Evolutionary conservation across 257 asterid genomes (phyloP).

Genomic region (Osmanthus fragrans): DNA sequence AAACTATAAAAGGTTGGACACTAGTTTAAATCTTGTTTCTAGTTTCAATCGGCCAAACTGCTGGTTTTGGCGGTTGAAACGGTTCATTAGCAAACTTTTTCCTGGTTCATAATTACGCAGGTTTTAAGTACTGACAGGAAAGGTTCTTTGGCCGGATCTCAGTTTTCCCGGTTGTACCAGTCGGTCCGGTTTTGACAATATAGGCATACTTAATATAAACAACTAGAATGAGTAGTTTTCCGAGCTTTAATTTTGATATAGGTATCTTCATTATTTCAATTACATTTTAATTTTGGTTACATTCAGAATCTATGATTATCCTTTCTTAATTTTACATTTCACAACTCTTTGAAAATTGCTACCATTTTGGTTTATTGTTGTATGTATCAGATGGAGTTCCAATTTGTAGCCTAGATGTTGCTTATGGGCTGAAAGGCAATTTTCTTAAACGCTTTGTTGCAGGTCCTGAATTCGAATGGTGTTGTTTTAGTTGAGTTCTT

Average conservation of each 20-base stretch:
- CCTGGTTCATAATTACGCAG: too few relatives aligned
- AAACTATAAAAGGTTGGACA: too few relatives aligned
- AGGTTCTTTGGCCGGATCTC: too few relatives aligned
- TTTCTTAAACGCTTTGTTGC: conserved; percentile 21
- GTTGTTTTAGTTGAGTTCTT: conserved; percentile 89
- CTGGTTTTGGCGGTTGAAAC: too few relatives aligned
- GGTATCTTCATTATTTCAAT: not conserved
- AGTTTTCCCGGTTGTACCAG: too few relatives aligned
- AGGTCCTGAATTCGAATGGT: conserved; percentile 85
- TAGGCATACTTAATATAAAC: not conserved
- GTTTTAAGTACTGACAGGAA: too few relatives aligned
- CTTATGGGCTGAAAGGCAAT: not conserved
- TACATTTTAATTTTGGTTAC: not conserved
- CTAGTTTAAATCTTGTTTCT: too few relatives aligned
- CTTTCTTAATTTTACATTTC: not conserved
- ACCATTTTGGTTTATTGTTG: not conserved
- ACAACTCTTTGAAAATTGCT: conserved; percentile 1
- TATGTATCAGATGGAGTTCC: not conserved
- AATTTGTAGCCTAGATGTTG: conserved; percentile 12
- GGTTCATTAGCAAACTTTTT: too few relatives aligned
- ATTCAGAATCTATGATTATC: not conserved
- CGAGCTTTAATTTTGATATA: conserved; percentile 11
- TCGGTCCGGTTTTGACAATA: too few relatives aligned
- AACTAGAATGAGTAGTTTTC: not conserved
- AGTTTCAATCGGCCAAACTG: too few relatives aligned